A percentile compares a stretch with the other conserved stretches of the same genome.
phyloP scores from a whole-genome alignment of 1,284 basidiomycete genomes.

The Trametes sp. region DNA sequence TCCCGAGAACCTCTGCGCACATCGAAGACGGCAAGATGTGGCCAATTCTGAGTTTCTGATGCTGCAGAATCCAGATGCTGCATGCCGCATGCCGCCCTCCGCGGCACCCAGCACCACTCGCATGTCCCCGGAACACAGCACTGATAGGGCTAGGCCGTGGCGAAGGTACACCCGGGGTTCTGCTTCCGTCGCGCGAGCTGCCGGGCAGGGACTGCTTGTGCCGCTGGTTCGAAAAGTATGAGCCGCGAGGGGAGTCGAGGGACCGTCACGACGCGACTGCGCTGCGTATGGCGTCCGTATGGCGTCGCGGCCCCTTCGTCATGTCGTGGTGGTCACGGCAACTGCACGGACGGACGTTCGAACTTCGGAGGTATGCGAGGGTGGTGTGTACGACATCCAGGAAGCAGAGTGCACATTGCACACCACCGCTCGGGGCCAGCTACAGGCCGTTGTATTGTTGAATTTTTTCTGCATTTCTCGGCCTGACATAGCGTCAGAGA shows the following conservation, averaged over 20 bases:
- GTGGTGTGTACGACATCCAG: too few relatives aligned
- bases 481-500: too few relatives aligned
- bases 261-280: background rate
- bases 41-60: too few relatives aligned
- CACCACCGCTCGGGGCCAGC: too few relatives aligned
- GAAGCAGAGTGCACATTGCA: too few relatives aligned
- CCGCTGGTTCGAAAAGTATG: conserved; percentile 13
- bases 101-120: background rate
- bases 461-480: too few relatives aligned
- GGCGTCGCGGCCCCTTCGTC: conserved; percentile 9
- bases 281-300: background rate
- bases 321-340: conserved; percentile 17
- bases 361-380: too few relatives aligned
- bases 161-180: conserved; percentile 7
- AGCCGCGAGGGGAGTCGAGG: background rate
- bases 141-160: background rate
- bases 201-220: background rate
- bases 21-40: too few relatives aligned
- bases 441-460: too few relatives aligned
- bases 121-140: background rate
- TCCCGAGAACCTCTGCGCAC: too few relatives aligned
- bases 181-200: conserved; percentile 3
- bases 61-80: too few relatives aligned
- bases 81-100: too few relatives aligned
- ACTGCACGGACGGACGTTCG: background rate